A percentile compares a stretch with the other conserved stretches of the same genome.
Evolutionary conservation across 2,329 filamentous ascomycete species (phyloP).

Genomic region (Xylariaceae sp.): DNA sequence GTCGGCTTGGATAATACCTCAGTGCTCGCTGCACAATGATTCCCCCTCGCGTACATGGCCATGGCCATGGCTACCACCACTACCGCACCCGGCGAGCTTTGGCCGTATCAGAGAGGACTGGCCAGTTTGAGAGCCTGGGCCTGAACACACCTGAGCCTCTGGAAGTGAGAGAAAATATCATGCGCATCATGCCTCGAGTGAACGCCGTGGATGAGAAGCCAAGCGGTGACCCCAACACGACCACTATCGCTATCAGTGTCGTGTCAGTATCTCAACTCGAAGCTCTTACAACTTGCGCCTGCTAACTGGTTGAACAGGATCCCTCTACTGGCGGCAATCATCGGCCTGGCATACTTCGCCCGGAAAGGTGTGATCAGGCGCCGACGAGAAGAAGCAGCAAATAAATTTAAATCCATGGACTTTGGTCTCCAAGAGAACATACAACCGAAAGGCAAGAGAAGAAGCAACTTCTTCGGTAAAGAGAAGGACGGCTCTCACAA

Average conservation of each 20-base stretch:
- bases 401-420: constrained; percentile 86
- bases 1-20: background rate
- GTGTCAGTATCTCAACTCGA: constrained; percentile 53
- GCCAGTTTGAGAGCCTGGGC: constrained; percentile 15
- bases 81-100: constrained; percentile 21
- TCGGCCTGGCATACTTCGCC: constrained; percentile 71
- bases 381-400: constrained; percentile 70
- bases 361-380: constrained; percentile 69
- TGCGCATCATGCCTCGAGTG: constrained; percentile 21
- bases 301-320: constrained; percentile 51
- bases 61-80: constrained; percentile 25
- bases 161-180: constrained; percentile 12
- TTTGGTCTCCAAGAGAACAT: constrained; percentile 69
- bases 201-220: constrained; percentile 56
- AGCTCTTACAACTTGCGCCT: background rate
- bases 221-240: constrained; percentile 43
- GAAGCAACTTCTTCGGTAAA: constrained; percentile 45
- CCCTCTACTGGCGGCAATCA: constrained; percentile 61
- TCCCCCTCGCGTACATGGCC: constrained; percentile 23
- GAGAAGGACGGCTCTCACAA: constrained; percentile 48
- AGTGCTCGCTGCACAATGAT: constrained; percentile 21
- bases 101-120: constrained; percentile 13
- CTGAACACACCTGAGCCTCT: constrained; percentile 4
- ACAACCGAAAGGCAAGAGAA: constrained; percentile 40
- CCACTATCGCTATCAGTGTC: constrained; percentile 63